phyloP scores from a whole-genome alignment of 768 basidiomycete genomes.

The Leucocoprinus birnbaumii region DNA sequence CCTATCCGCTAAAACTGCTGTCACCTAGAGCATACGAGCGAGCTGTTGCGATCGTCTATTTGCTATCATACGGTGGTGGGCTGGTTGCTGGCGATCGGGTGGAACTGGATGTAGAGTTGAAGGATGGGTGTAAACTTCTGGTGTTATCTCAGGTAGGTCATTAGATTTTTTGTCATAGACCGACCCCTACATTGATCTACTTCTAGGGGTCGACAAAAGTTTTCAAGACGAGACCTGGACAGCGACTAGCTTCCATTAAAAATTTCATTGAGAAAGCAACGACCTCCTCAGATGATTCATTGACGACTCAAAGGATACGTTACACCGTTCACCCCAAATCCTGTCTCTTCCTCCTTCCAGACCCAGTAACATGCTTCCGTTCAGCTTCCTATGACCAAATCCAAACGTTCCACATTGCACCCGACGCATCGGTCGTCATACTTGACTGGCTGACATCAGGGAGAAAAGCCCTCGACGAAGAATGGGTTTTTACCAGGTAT shows the following conservation, averaged over 20 bases:
- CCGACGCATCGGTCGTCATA: constrained; percentile 61
- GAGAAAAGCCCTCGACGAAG: constrained; percentile 76
- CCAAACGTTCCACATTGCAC: constrained; percentile 72
- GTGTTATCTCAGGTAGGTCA: constrained; percentile 79
- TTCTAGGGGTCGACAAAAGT: constrained; percentile 89
- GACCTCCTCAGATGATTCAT: constrained; percentile 12
- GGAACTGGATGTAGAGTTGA: constrained; percentile 58
- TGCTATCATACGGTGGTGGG: constrained; percentile 89
- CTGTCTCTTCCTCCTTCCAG: constrained; percentile 79
- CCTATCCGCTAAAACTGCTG: constrained; percentile 87
- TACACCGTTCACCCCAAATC: constrained; percentile 50
- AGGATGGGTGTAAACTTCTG: constrained; percentile 54
- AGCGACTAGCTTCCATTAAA: constrained; percentile 45
- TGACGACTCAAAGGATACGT: constrained; percentile 63
- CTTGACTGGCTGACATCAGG: constrained; percentile 95
- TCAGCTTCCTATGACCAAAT: constrained; percentile 79
- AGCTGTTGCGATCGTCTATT: constrained; percentile 67
- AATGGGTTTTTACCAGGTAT: constrained; percentile 87
- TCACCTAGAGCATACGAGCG: constrained; percentile 57
- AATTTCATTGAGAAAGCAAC: not conserved
- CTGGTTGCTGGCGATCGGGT: constrained; percentile 85
- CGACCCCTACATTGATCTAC: not conserved
- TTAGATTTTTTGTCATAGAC: not conserved
- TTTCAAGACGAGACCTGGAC: constrained; percentile 76
- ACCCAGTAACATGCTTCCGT: constrained; percentile 91